Evolutionary conservation across 805 yeast species (phyloP).

Genomic region (Candida ovalis): DNA sequence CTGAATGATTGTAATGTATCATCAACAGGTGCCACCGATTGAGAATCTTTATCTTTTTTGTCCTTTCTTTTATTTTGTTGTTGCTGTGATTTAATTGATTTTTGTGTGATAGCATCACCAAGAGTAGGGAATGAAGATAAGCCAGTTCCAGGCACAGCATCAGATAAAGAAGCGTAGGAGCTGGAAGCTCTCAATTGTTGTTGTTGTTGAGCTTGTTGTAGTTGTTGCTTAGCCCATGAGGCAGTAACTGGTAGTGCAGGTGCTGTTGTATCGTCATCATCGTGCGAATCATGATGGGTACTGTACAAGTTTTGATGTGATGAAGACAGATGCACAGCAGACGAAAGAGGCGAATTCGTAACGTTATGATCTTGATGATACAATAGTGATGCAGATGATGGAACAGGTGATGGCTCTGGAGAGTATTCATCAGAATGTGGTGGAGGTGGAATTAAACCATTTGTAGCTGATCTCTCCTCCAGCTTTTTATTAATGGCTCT

Average conservation of each 20-base stretch:
- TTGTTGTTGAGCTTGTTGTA: conserved; percentile 26
- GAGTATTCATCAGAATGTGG: conserved; percentile 17
- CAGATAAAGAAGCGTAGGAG: conserved; percentile 1
- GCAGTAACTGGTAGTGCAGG: conserved; percentile 63
- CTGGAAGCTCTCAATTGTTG: conserved; percentile 18
- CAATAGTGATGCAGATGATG: conserved; percentile 4
- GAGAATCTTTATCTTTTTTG: conserved; percentile 25
- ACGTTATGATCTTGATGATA: conserved; percentile 3
- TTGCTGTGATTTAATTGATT: conserved; percentile 14
- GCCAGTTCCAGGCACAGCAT: conserved; percentile 7
- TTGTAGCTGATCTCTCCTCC: conserved; percentile 32
- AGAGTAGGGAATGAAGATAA: conserved; percentile 31
- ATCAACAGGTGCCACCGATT: conserved; percentile 16
- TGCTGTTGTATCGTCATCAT: conserved; percentile 12
- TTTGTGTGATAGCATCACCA: conserved; percentile 20
- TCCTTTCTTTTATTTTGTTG: conserved; percentile 23
- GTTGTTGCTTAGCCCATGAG: conserved; percentile 50
- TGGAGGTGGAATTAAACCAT: conserved; percentile 32
- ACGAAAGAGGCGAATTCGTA: not conserved
- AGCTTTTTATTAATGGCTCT: conserved; percentile 61
- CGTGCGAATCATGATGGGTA: not conserved
- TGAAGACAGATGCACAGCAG: not conserved
- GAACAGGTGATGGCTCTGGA: conserved; percentile 18
- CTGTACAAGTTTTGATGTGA: conserved; percentile 2
- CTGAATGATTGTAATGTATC: conserved; percentile 24